Base-by-base conservation (phyloP, 352 stramenopile species). In the Pythium aquatile region DNA sequence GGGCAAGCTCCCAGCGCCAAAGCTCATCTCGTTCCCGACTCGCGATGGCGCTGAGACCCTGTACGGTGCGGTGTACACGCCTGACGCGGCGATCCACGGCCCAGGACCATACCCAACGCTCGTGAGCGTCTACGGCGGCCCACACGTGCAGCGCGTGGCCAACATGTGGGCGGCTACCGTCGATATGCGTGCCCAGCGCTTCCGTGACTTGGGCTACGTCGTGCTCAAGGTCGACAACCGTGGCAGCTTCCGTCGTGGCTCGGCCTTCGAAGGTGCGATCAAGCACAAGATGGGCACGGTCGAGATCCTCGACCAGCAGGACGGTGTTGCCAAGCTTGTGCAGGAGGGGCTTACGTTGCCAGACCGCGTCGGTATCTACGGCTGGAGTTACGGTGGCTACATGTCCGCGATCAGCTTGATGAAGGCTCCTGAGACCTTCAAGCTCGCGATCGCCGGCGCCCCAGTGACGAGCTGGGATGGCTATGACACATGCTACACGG, bases 401-500 rank as follows among this genome's bases (percentile, higher is more conserved):
- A 96, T 99, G 86, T 89, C 93, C 55, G 87, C 94, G 52, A 99
- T 99, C 83, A 97, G 91, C 65, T 81, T 99, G 35, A 96, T 97
- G 78, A 97, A 98, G 68, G 93, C 94, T 17, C 95, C 96, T 5
- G 87, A 98, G 73, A 93, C 97, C 10, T 99, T 99, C 75, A 95
- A 97, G 65, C 88, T 96, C 37, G 97, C 93, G 26, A 97, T 99
- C 32, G 90, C 95, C 0, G 97, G 97, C 57, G 97, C 97, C 6
- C 97, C 97, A 3, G 97, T 99, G 24, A 99, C 97, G 3, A 97
- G 87, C 63, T 99, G 97, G 96, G 94, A 99, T 73, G 97, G 96
- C 44, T 99, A 99, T 72, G 97, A 99, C 74, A 99, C 97, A 54
- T 98, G 98, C 73, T 99, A 99, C 79, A 99, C 97, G 58, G 97